Percentiles rank a stretch among this genome's conserved stretches.
phyloP scores from a whole-genome alignment of 2,329 filamentous ascomycete species.

The Thielaviopsis euricoi region DNA sequence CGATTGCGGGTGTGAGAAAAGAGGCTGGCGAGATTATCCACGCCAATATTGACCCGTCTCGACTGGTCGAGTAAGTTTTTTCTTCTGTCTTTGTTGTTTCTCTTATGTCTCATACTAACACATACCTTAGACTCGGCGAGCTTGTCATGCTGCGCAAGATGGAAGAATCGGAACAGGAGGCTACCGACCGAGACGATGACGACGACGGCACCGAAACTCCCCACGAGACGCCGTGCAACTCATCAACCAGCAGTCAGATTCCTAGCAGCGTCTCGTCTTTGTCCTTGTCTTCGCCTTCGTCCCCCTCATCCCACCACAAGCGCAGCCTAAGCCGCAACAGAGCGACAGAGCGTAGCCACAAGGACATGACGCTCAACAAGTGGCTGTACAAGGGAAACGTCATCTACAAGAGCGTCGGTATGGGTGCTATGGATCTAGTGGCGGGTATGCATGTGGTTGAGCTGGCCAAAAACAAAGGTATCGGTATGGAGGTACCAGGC shows the following conservation, averaged over 20 bases:
- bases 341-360: constrained; percentile 12
- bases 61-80: constrained; percentile 57
- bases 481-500: constrained; percentile 36
- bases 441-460: constrained; percentile 41
- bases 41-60: constrained; percentile 52
- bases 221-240: constrained; percentile 4
- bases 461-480: constrained; percentile 35
- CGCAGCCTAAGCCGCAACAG: constrained; percentile 15
- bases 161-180: constrained; percentile 4
- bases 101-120: constrained; percentile 11
- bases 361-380: constrained; percentile 32
- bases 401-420: constrained; percentile 51
- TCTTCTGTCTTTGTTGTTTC: neutral
- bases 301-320: constrained; percentile 12
- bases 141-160: constrained; percentile 41
- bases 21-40: constrained; percentile 80
- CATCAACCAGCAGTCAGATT: neutral
- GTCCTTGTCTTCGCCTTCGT: neutral
- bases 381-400: constrained; percentile 49
- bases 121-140: constrained; percentile 53
- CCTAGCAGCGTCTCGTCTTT: neutral
- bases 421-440: constrained; percentile 50
- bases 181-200: neutral
- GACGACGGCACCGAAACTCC: neutral
- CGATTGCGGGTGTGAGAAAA: constrained; percentile 59